Percentiles rank a stretch among this genome's conserved stretches.
Conservation (phyloP, 1,284 basidiomycete species). For the Cerioporus squamosus region DNA sequence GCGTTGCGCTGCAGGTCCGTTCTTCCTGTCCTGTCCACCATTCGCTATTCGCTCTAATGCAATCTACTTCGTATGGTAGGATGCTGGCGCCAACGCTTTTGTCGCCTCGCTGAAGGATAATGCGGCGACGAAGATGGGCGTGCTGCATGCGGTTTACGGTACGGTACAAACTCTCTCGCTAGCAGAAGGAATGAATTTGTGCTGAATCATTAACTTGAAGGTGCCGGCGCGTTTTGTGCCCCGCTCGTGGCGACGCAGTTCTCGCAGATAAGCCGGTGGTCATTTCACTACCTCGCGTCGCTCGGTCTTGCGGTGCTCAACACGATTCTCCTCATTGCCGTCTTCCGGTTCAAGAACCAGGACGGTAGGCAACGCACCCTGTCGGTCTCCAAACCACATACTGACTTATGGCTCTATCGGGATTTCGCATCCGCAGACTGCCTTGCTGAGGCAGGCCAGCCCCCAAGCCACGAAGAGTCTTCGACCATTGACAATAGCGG, state of each 20-base stretch:
- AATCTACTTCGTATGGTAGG: constrained; percentile 29
- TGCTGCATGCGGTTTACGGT: constrained; percentile 29
- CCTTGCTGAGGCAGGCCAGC: constrained; percentile 38
- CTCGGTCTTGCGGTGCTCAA: constrained; percentile 59
- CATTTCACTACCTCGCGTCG: constrained; percentile 68
- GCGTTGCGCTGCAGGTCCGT: constrained; percentile 34
- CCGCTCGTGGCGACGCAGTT: constrained; percentile 72
- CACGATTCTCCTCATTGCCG: constrained; percentile 42
- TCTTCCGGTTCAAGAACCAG: constrained; percentile 59
- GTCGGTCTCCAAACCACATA: background rate
- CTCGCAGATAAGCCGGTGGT: constrained; percentile 52
- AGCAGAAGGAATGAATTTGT: background rate
- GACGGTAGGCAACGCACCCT: constrained; percentile 44
- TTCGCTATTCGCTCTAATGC: background rate
- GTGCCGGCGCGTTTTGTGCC: constrained; percentile 59
- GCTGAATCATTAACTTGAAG: constrained; percentile 33
- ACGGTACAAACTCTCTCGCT: background rate
- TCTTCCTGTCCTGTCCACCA: too few species aligned
- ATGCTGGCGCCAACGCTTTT: constrained; percentile 61
- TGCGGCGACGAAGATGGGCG: constrained; percentile 58
- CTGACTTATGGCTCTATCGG: background rate
- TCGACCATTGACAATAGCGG: constrained; percentile 25
- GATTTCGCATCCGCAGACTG: constrained; percentile 33
- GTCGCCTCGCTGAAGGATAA: constrained; percentile 52
- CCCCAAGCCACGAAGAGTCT: constrained; percentile 19